A percentile compares a stretch with the other conserved stretches of the same genome.
Evolutionary conservation across 768 basidiomycete genomes (phyloP).

Genomic region (Melanogaster broomeanus): DNA sequence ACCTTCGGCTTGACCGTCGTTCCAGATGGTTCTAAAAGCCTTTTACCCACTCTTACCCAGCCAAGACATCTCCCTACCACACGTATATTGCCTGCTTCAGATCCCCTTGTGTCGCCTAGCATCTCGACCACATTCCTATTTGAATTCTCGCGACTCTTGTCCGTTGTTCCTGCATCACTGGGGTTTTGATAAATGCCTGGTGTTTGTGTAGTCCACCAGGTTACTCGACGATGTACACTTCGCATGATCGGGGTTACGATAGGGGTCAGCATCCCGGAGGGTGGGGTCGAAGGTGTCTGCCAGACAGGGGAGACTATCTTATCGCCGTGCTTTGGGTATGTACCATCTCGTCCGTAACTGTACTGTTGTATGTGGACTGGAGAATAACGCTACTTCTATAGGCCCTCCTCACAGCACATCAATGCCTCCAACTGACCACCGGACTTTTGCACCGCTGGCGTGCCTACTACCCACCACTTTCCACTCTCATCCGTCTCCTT

Average conservation of each 20-base stretch:
- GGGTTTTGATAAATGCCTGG: constrained; percentile 63
- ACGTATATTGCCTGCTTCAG: constrained; percentile 54
- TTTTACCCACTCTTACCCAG: constrained; percentile 33
- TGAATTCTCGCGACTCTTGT: constrained; percentile 66
- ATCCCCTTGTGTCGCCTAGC: constrained; percentile 50
- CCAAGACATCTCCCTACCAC: constrained; percentile 69
- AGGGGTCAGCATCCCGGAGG: neutral
- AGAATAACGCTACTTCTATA: constrained; percentile 26
- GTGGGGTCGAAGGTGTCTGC: constrained; percentile 39
- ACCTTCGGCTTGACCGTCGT: neutral
- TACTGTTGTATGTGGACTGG: neutral
- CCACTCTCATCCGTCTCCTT: constrained; percentile 88
- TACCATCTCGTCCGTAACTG: neutral
- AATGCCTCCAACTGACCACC: constrained; percentile 85
- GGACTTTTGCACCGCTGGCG: constrained; percentile 91
- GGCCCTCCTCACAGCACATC: constrained; percentile 85
- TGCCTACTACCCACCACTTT: constrained; percentile 83
- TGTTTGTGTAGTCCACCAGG: constrained; percentile 50
- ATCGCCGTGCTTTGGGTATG: constrained; percentile 74
- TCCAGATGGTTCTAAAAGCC: constrained; percentile 6
- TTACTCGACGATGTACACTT: constrained; percentile 7
- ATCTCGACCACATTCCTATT: constrained; percentile 63
- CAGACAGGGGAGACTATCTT: constrained; percentile 63
- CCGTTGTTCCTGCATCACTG: constrained; percentile 74
- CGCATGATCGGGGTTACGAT: constrained; percentile 2